Base-by-base conservation (phyloP, 2,329 filamentous ascomycete species). In the Aspergillus arachidicola region DNA sequence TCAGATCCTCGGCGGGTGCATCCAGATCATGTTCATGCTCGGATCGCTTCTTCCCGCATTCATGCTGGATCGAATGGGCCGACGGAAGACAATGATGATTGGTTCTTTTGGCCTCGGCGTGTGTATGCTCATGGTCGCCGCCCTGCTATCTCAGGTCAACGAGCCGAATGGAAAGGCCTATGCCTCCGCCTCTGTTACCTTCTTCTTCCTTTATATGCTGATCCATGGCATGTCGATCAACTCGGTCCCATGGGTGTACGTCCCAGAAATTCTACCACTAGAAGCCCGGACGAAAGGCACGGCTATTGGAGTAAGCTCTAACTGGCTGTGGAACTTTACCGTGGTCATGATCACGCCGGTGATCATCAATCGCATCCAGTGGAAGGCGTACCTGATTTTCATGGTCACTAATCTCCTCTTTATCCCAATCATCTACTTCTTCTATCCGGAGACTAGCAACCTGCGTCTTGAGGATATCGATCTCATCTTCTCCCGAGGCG, bases 181-280 rank as follows among this genome's bases (percentile, higher is more conserved):
- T 41, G 38, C 38, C 7, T 41, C 38, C 19, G 38, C 38, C 16
- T 41, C 38, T 10, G 38, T 41, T 9, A 41, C 16, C 38, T 41
- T 41, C 7, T 41, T 41, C 38, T 41, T 41, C 38, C 38, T 41
- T 9, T 41, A 41, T 19, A 41, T 41, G 38, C 38, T 41, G 19
- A 41, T 41, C 38, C 38, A 41, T 41, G 38, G 38, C 16, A 41
- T 41, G 38, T 41, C 38, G 0, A 41, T 41, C 16, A 41, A 41
- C 6, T 41, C 38, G 38, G 38, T 41, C 16, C 38, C 38, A 2
- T 84, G 82, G 82, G 79, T 82, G 1, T 82, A 82, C 62, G 79
- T 81, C 0, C 80, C 82, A 0, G 81, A 85, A 64, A 84, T 85
- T 38, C 68, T 84, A 2, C 83, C 83, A 0, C 74, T 84, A 1